These are phyloP conservation scores for Leccinum pseudoinsigne DNA, from an alignment of 1,284 basidiomycete species.

Conservation along the genomic window DNA sequence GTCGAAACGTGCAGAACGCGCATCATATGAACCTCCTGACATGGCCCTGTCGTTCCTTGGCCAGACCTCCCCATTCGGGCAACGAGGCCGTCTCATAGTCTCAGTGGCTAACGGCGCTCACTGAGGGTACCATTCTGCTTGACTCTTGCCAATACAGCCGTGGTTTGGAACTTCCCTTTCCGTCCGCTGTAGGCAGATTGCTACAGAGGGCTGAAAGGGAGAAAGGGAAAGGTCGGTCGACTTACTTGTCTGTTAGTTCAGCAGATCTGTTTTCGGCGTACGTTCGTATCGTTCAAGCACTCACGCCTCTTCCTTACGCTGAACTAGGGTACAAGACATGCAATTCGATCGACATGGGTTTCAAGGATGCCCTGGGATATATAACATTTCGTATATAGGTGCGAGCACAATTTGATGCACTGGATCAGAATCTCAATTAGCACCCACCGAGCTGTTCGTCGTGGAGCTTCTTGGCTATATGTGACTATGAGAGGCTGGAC, in stretches of 20 bases:
- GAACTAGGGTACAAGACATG: neutral
- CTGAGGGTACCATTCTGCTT: neutral
- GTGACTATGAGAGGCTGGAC: constrained; percentile 1
- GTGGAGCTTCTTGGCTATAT: constrained; percentile 13
- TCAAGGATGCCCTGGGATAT: neutral
- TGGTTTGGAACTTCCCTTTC: constrained; percentile 13
- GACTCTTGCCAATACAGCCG: neutral
- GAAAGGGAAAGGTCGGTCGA: constrained; percentile 4
- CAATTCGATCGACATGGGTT: neutral
- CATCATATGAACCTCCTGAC: neutral
- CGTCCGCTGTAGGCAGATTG: constrained; percentile 25
- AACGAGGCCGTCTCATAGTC: constrained; percentile 1
- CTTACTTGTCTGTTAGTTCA: constrained; percentile 1
- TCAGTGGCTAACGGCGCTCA: neutral
- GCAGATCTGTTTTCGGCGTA: neutral
- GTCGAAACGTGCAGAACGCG: neutral
- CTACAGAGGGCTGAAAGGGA: constrained; percentile 26
- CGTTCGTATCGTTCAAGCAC: neutral
- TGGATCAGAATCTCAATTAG: neutral
- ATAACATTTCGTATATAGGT: constrained; percentile 4
- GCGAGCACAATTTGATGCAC: neutral
- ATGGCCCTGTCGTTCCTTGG: neutral
- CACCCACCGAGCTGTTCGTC: neutral
- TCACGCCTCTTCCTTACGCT: neutral
- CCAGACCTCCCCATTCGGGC: constrained; percentile 1